Evolutionary conservation across 225 moss, liverwort and hornwort genomes (phyloP), one percentile per base, ranked within the genome.

Genomic region (Lunularia cruciata): DNA sequence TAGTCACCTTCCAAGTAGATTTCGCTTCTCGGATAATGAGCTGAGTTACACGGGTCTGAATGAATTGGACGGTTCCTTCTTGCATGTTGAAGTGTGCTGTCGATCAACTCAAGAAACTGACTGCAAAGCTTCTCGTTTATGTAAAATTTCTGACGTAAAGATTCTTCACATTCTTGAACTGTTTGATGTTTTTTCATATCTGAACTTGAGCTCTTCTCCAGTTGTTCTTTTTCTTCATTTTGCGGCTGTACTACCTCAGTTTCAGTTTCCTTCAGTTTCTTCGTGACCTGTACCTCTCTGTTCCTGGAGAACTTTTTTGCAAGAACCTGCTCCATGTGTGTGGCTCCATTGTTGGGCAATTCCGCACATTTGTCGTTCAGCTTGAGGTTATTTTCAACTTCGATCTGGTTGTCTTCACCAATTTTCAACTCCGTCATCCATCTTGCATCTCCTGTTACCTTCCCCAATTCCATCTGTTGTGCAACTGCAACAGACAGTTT

Each of bases 381-480:
- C 35, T 18, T 59, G 37, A 68, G 75, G 16, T 72, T 25, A 5
- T 28, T 31, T 0, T 58, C 30, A 28, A 42, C 3, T n/a, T 48
- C 23, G 35, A 26, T 63, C 3, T 57, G 18, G 11, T 9, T 14
- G 37, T 51, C 39, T 32, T 71, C 32, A 18, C 65, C 58, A 10
- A 64, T 47, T 19, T 47, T 38, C 9, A 71, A 7, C 42, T 71
- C 47, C 19, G 10, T 47, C 20, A 22, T 57, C 3, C 35, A 0
- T 16, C 42, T 47, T 60, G 31, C 60, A 42, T 51, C 31, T 42
- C 30, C 19, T 32, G 37, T 54, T 47, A 22, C 11, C 14, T 15
- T 22, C n/a, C 77, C 73, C 48, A 11, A 10, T 30, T 74, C 65
- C 18, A 65, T 57, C 19, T 60, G 36, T 57, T 69, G 64, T 61